Evolutionary conservation across 805 yeast species (phyloP).

Genomic region (Cyberlindnera suaveolens): DNA sequence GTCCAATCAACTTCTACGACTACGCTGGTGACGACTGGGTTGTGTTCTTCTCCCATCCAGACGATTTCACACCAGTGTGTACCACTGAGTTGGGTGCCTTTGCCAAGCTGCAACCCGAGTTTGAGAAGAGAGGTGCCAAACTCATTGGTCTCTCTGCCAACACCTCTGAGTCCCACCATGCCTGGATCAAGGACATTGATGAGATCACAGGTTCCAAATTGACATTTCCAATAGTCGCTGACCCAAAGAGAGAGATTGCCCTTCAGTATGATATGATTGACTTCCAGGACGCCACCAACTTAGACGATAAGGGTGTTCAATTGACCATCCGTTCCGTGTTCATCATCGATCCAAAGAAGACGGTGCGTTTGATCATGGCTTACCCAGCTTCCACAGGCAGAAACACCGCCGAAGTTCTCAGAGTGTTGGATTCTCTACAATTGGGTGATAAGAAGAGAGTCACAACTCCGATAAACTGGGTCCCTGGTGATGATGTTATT

Average conservation of each 20-base stretch:
- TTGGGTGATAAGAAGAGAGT: constrained; percentile 54
- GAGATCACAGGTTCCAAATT: constrained; percentile 55
- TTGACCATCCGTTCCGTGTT: constrained; percentile 68
- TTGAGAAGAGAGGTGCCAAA: constrained; percentile 56
- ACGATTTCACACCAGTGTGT: constrained; percentile 75
- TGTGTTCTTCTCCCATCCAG: constrained; percentile 69
- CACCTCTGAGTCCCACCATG: constrained; percentile 51
- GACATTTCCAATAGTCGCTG: constrained; percentile 65
- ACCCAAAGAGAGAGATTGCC: constrained; percentile 55
- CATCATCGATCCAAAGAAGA: constrained; percentile 62
- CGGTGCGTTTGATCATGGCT: constrained; percentile 53
- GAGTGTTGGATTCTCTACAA: constrained; percentile 67
- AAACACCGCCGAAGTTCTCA: constrained; percentile 67
- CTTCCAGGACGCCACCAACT: constrained; percentile 59
- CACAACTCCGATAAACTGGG: constrained; percentile 72
- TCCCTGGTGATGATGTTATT: constrained; percentile 66
- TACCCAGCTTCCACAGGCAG: constrained; percentile 75
- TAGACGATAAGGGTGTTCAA: constrained; percentile 58
- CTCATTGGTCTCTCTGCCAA: constrained; percentile 67
- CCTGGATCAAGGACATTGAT: constrained; percentile 69
- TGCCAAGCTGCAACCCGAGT: constrained; percentile 65
- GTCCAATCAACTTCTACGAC: constrained; percentile 57
- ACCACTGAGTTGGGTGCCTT: constrained; percentile 77
- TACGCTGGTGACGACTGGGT: constrained; percentile 59
- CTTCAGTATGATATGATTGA: constrained; percentile 64